Percentiles rank a stretch among this genome's conserved stretches.
These are phyloP conservation scores for Suillus clintonianus DNA, from an alignment of 768 basidiomycete genomes.

Conservation along the genomic window DNA sequence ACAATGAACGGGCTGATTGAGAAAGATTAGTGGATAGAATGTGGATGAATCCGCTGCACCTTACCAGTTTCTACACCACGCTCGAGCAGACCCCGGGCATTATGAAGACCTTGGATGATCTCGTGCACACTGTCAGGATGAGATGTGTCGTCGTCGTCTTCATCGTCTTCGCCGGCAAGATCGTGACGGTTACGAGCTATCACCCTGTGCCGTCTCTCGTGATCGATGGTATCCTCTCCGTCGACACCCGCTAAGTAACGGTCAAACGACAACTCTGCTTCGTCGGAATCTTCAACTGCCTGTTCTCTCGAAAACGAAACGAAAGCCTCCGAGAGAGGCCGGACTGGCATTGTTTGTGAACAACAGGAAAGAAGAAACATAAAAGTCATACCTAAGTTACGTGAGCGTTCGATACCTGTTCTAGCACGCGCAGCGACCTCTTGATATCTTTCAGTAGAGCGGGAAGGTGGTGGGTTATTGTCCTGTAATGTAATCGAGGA, in stretches of 20 bases:
- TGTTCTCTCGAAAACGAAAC: background rate
- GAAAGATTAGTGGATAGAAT: background rate
- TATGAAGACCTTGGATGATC: conserved; percentile 1
- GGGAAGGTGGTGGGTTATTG: background rate
- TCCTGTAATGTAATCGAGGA: background rate
- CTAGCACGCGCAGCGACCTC: background rate
- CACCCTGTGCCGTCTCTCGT: background rate
- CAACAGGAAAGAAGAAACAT: background rate
- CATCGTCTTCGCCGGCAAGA: background rate
- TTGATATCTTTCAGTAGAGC: background rate
- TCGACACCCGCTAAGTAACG: background rate
- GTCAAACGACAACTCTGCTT: background rate
- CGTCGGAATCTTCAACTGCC: background rate
- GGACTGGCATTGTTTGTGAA: background rate
- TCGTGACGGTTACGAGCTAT: background rate
- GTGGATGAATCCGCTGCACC: no score
- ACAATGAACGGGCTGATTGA: conserved; percentile 2
- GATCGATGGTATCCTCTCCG: background rate
- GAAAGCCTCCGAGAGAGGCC: background rate
- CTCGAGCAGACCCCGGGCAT: background rate
- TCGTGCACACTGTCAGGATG: background rate
- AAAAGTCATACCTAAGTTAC: background rate
- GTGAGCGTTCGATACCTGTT: background rate
- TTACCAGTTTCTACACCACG: conserved; percentile 6
- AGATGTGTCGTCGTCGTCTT: background rate